Conservation (phyloP, 176 grass and related monocot genomes). For the Raddia guianensis region DNA sequence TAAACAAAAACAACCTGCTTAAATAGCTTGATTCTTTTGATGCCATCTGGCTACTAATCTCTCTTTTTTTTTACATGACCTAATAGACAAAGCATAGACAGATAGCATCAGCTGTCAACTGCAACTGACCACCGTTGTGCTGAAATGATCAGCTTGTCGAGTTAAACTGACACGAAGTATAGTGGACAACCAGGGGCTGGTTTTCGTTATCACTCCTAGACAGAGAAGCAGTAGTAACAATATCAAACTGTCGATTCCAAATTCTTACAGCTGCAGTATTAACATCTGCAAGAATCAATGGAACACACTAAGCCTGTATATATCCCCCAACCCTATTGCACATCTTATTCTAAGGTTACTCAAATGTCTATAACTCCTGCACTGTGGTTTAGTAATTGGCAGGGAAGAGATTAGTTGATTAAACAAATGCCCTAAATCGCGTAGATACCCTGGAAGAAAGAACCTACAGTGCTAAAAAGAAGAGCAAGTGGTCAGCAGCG, state of each 20-base stretch:
- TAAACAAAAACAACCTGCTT: no score
- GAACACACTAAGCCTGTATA: not conserved
- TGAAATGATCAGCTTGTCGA: no score
- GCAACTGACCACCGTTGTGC: no score
- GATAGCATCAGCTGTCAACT: no score
- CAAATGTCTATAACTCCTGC: not conserved
- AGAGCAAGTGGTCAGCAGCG: not conserved
- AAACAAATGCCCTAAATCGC: constrained; percentile 7
- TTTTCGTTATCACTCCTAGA: no score
- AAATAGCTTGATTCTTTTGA: no score
- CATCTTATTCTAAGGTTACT: constrained; percentile 10
- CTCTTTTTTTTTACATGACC: no score
- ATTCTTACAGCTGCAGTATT: not conserved
- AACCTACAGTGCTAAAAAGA: not conserved
- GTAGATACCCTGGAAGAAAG: constrained; percentile 16
- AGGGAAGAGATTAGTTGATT: not conserved
- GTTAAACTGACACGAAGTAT: not conserved
- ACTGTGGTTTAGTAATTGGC: not conserved
- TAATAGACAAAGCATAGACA: no score
- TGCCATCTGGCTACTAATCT: no score
- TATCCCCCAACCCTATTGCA: not conserved
- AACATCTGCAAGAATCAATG: not conserved
- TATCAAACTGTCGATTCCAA: no score
- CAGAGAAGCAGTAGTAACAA: no score
- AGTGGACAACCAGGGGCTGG: not conserved